Conservation (phyloP, 768 basidiomycete species). For the Tricholoma furcatifolium region DNA sequence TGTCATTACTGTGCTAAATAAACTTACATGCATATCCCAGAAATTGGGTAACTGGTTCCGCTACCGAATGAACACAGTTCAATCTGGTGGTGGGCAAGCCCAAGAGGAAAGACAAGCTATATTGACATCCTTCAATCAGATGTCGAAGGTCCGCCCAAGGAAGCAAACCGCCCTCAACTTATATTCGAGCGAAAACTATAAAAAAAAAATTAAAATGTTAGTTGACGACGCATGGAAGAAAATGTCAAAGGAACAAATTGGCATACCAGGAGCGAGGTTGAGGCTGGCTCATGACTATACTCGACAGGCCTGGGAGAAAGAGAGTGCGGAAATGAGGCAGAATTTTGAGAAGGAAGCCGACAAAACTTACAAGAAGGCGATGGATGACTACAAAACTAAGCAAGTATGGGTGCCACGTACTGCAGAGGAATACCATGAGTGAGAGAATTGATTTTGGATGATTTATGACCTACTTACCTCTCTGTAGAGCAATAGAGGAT, state of each 20-base stretch:
- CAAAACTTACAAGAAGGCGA: background rate
- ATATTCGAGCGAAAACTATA: background rate
- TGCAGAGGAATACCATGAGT: background rate
- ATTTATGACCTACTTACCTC: background rate
- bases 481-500: background rate
- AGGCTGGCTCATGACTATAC: background rate
- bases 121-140: no score
- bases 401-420: background rate
- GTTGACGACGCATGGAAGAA: background rate
- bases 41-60: no score
- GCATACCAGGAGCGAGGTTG: background rate
- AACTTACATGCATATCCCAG: no score
- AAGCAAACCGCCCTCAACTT: background rate
- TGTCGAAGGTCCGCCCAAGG: background rate
- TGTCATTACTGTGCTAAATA: no score
- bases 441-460: background rate
- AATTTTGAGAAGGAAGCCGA: background rate
- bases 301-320: background rate
- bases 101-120: no score
- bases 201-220: background rate
- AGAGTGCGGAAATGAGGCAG: background rate
- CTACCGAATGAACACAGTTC: no score
- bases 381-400: background rate
- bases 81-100: no score
- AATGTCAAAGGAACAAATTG: background rate